These are phyloP conservation scores for Pseudohalonectria lignicola DNA, from an alignment of 2,329 filamentous ascomycete species.

Conservation along the genomic window DNA sequence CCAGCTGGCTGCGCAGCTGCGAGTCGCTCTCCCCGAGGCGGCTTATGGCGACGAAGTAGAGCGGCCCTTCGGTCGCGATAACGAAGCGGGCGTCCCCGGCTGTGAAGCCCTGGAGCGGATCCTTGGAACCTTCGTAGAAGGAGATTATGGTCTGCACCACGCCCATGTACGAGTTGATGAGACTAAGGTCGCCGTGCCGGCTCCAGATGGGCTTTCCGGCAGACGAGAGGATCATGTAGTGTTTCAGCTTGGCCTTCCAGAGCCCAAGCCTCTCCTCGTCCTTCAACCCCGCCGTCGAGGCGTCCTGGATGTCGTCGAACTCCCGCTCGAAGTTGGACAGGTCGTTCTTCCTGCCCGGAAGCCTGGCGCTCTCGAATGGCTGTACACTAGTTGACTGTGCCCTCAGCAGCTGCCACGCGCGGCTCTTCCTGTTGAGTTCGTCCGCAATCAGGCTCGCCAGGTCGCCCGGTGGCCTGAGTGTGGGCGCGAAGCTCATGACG, in stretches of 20 bases:
- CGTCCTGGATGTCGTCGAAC: conserved; percentile 51
- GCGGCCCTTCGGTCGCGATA: conserved; percentile 69
- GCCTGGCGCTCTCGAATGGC: conserved; percentile 45
- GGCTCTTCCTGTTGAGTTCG: conserved; percentile 52
- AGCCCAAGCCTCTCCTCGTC: conserved; percentile 50
- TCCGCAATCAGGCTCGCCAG: conserved; percentile 74
- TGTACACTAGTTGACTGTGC: conserved; percentile 48
- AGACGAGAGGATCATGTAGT: conserved; percentile 92
- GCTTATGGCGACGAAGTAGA: conserved; percentile 91
- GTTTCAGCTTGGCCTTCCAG: conserved; percentile 92
- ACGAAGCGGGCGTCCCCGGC: conserved; percentile 83
- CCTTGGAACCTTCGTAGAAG: conserved; percentile 75
- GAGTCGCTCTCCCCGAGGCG: conserved; percentile 83
- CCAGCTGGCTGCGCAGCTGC: conserved; percentile 78
- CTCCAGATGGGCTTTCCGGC: conserved; percentile 97
- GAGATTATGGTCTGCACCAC: conserved; percentile 97
- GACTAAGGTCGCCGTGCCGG: conserved; percentile 77
- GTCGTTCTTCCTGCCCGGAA: conserved; percentile 29
- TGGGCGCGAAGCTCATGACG: conserved; percentile 55
- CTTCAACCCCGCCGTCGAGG: conserved; percentile 12
- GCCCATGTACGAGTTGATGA: conserved; percentile 90
- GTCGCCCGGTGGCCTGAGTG: conserved; percentile 53
- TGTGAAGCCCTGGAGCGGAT: conserved; percentile 71
- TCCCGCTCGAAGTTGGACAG: conserved; percentile 63
- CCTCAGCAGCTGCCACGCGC: conserved; percentile 57